Percentiles rank a stretch among this genome's conserved stretches.
Conservation (phyloP, 495 filamentous ascomycete genomes). For the Xylaria castorea region DNA sequence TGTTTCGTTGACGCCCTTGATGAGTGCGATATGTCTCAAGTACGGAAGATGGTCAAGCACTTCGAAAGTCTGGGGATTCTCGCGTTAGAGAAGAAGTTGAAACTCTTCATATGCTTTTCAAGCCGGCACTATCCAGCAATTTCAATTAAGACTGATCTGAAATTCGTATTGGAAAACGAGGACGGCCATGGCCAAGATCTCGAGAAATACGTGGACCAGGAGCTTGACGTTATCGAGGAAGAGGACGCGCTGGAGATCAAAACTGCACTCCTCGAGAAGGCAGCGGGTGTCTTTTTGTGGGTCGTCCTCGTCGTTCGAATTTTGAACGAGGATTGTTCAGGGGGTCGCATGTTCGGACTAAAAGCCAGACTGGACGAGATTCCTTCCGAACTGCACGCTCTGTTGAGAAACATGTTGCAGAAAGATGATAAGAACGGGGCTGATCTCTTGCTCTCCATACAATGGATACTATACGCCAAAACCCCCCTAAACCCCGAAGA, state of each 20-base stretch:
- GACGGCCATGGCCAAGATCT: constrained; percentile 28
- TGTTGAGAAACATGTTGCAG: constrained; percentile 48
- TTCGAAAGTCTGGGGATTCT: constrained; percentile 32
- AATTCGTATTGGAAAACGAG: constrained; percentile 37
- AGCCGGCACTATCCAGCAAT: constrained; percentile 46
- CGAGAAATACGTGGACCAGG: constrained; percentile 8
- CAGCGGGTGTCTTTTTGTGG: constrained; percentile 53
- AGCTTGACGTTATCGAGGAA: constrained; percentile 10
- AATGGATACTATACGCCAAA: constrained; percentile 48
- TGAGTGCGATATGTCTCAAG: constrained; percentile 32
- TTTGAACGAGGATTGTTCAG: constrained; percentile 43
- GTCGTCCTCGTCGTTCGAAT: constrained; percentile 48
- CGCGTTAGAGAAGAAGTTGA: neutral
- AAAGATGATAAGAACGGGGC: constrained; percentile 35
- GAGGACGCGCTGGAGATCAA: constrained; percentile 27
- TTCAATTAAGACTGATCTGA: constrained; percentile 29
- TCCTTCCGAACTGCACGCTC: constrained; percentile 40
- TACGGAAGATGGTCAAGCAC: constrained; percentile 28
- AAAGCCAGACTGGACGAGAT: constrained; percentile 39
- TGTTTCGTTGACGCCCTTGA: constrained; percentile 20
- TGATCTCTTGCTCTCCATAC: constrained; percentile 43
- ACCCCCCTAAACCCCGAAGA: constrained; percentile 40
- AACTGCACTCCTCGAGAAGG: constrained; percentile 40
- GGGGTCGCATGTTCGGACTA: constrained; percentile 36
- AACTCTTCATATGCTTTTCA: constrained; percentile 44